These are phyloP conservation scores for Raffaelea albimanens DNA, from an alignment of 2,329 filamentous ascomycete genomes.

Conservation along the genomic window DNA sequence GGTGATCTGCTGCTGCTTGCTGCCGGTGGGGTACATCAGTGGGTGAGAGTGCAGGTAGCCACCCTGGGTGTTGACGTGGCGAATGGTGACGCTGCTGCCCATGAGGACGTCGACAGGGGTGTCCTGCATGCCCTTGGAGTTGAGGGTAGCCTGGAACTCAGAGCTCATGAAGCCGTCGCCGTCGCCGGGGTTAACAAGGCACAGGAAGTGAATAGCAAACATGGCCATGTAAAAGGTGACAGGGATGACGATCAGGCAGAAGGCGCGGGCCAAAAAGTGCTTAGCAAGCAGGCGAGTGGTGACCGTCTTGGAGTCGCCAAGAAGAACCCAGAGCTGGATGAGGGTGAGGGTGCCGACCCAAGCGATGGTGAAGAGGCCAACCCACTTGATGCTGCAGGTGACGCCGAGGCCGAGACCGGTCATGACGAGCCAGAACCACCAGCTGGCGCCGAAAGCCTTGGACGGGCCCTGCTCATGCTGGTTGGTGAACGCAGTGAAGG, in stretches of 20 bases:
- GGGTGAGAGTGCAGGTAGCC: constrained; percentile 95
- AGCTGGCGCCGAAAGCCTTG: constrained; percentile 78
- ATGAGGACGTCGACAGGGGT: constrained; percentile 86
- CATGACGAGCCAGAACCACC: constrained; percentile 96
- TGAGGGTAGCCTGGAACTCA: constrained; percentile 95
- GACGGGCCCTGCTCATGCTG: constrained; percentile 88
- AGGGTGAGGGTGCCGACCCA: constrained; percentile 91
- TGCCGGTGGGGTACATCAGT: constrained; percentile 95
- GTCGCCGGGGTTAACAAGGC: constrained; percentile 87
- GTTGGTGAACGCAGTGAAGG: constrained; percentile 90
- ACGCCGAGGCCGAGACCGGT: constrained; percentile 82
- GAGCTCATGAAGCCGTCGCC: constrained; percentile 99
- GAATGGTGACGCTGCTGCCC: constrained; percentile 75
- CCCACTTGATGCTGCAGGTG: constrained; percentile 96
- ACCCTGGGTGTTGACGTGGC: constrained; percentile 94
- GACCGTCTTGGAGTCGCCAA: constrained; percentile 81
- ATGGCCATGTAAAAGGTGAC: constrained; percentile 87
- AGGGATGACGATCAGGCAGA: constrained; percentile 87
- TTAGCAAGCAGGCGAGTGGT: constrained; percentile 82
- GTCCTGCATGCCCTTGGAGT: constrained; percentile 93
- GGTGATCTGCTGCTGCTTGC: constrained; percentile 97
- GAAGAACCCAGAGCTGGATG: constrained; percentile 88
- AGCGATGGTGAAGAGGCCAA: constrained; percentile 95
- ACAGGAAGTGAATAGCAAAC: constrained; percentile 95
- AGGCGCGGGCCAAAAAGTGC: constrained; percentile 82